Base-by-base conservation (phyloP, 2,329 filamentous ascomycete species). In the Xylaria sp. region DNA sequence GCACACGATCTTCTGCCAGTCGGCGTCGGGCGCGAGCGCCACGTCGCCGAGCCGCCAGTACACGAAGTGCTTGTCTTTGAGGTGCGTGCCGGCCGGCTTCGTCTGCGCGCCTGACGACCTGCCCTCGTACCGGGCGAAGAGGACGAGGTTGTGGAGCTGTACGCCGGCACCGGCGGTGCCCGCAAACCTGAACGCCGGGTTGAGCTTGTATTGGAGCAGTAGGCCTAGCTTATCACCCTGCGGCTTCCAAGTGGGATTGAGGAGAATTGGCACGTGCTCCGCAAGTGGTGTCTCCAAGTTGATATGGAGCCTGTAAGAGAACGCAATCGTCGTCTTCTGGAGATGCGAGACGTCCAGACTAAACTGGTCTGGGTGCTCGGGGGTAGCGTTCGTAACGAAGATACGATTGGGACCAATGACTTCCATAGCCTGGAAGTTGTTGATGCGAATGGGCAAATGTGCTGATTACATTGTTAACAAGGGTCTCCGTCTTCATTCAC, bases 321-420 rank as follows among this genome's bases (percentile, higher is more conserved):
- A 97, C 7, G 89, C 93, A 6, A 93, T 86, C 0, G 88, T 83
- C 1, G 90, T 87, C 64, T 87, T 85, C 63, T 86, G 79, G 57
- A 97, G 82, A 68, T 87, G 85, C 13, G 85, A 79, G 6, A 94
- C 75, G 57, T 92, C 84, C 26, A 99, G 76, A 0, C 78, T 83
- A 73, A 95, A 99, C 67, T 93, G 88, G 54, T 95, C 92, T 2
- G 88, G 82, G 53, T 83, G 86, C 8, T 88, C 84, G 1, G 79
- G 68, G 1, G 77, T 73, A 4, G 82, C 78, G 62, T 91, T 88
- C 26, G 87, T 85, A 47, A 97, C 86, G 73, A 97, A 96, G 52
- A 92, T 90, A 40, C 91, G 91, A 70, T 99, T 99, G 1, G 92
- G 92, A 0, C 92, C 92, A 52, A 99, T 92, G 66, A 91, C 92